A percentile compares a stretch with the other conserved stretches of the same genome.
These are phyloP conservation scores for Neofusicoccum sp. DNA, from an alignment of 2,329 filamentous ascomycete species.

Conservation along the genomic window DNA sequence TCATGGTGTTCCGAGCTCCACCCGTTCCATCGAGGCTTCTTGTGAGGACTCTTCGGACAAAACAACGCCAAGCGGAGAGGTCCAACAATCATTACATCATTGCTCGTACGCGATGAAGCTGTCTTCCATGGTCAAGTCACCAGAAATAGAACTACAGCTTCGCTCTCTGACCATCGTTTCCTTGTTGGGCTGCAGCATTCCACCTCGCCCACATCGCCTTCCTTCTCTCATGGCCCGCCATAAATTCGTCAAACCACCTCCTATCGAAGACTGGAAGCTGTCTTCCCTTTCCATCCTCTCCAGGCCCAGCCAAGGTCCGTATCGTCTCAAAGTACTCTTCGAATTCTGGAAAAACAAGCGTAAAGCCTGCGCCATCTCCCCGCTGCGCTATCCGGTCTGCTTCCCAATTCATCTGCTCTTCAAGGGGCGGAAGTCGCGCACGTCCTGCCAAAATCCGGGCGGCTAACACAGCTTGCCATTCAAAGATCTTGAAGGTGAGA, in stretches of 20 bases:
- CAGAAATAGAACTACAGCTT: no score
- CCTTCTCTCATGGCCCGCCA: constrained; percentile 55
- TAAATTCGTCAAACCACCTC: constrained; percentile 52
- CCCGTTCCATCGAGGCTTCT: no score
- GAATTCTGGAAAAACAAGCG: constrained; percentile 60
- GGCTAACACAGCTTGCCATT: constrained; percentile 65
- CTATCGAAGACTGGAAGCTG: constrained; percentile 43
- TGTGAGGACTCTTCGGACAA: no score
- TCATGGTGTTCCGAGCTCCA: no score
- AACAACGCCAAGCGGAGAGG: no score
- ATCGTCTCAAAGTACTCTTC: constrained; percentile 63
- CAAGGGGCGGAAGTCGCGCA: constrained; percentile 47
- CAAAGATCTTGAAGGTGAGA: constrained; percentile 67
- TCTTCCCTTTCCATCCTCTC: constrained; percentile 44
- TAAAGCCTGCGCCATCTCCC: constrained; percentile 59
- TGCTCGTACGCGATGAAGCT: no score
- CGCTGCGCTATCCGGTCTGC: constrained; percentile 50
- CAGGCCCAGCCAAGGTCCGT: constrained; percentile 48
- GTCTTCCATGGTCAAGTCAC: no score
- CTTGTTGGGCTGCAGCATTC: no score
- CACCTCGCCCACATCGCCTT: constrained; percentile 58
- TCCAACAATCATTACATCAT: no score
- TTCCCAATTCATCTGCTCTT: constrained; percentile 59
- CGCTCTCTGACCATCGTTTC: no score
- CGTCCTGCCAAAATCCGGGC: constrained; percentile 59